Conservation (phyloP, 2,329 filamentous ascomycete genomes). For the Chrysoporthe deuterocubensis region DNA sequence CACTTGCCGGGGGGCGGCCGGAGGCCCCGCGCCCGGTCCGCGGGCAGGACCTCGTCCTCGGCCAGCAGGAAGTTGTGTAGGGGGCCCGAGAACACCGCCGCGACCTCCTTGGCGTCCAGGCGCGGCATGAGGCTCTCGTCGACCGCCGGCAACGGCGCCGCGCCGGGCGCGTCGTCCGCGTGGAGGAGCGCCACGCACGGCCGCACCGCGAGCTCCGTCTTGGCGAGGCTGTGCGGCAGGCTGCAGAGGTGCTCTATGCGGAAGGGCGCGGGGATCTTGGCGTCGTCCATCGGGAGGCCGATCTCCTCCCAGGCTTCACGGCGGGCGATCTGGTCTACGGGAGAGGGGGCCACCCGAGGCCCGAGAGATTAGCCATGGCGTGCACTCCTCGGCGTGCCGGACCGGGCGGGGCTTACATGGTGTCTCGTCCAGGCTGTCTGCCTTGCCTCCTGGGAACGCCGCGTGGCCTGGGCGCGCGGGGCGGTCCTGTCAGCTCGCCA, state of each 20-base stretch:
- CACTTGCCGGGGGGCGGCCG: constrained; percentile 63
- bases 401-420: constrained; percentile 51
- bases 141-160: constrained; percentile 48
- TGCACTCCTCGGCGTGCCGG: background rate
- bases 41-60: constrained; percentile 56
- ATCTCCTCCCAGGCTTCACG: constrained; percentile 94
- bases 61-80: constrained; percentile 79
- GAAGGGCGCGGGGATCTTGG: constrained; percentile 75
- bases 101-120: constrained; percentile 88
- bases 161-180: constrained; percentile 49
- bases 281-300: constrained; percentile 75
- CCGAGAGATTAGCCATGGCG: background rate
- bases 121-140: constrained; percentile 77
- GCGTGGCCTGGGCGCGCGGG: constrained; percentile 76
- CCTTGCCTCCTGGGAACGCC: constrained; percentile 82
- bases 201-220: constrained; percentile 73
- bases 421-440: constrained; percentile 60
- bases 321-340: constrained; percentile 77
- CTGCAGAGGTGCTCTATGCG: constrained; percentile 85
- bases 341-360: constrained; percentile 32
- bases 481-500: background rate
- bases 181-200: constrained; percentile 81
- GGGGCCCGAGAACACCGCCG: constrained; percentile 88
- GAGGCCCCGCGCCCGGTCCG: constrained; percentile 39
- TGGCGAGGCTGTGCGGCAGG: constrained; percentile 72